Evolutionary conservation across 305 asterid species (phyloP), one percentile per base, ranked within the genome.

Genomic region (Fraxinus latifolia): DNA sequence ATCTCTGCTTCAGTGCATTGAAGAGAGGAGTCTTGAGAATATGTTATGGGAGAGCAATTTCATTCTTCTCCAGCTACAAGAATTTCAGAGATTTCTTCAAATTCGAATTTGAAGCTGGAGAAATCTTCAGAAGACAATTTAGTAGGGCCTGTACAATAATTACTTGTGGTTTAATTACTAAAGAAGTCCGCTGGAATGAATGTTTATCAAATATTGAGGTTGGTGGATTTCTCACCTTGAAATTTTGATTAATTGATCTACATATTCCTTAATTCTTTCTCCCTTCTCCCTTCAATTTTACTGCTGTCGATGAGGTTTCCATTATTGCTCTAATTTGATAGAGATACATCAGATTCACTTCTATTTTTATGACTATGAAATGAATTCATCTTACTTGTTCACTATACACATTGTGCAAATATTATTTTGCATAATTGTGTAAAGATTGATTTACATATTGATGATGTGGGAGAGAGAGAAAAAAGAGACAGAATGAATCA

Each of bases 1-100:
- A 89, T 96, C 76, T 91, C 93, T 85, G 97, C 98, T 81, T 94
- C 95, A 27, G 97, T 90, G 32, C 91, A 93, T 83, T 95, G 95
- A 94, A 80, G 86, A 84, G 78, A 87, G 81, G 73, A 19, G 9
- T 50, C 31, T 21, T n/a, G 17, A 29, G 75, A 85, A 78, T n/a
- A 77, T 71, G 74, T 80, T 55, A 74, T 15, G 80, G 47, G 80
- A 21, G 55, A 74, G 21, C 44, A 77, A 14, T 27, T 79, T 79
- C 17, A 60, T 31, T 53, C 82, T 80, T 78, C 70, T 55, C 83
- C 42, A 72, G 67, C 37, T 15, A 33, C 74, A 50, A 32, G 15
- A 29, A 74, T 60, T 73, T 68, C 76, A 17, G 31, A 44, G 77
- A 77, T 70, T 37, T 82, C 67, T 77, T 5, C 80, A 55, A 72